Percentiles rank a stretch among this genome's conserved stretches.
These are phyloP conservation scores for Cerrena zonata DNA, from an alignment of 1,284 basidiomycete species.

Conservation along the genomic window DNA sequence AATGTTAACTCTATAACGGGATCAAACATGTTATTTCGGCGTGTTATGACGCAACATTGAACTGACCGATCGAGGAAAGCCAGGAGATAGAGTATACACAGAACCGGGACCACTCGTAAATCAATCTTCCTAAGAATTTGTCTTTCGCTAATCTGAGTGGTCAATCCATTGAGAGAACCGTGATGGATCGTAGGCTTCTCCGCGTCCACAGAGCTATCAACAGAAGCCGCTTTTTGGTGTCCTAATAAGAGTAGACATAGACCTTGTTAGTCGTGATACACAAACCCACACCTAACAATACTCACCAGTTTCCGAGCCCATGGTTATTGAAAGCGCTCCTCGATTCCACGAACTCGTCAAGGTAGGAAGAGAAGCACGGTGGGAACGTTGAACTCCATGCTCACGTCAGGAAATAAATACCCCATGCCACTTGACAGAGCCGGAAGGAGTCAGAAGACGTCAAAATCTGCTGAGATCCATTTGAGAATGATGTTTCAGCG, in stretches of 20 bases:
- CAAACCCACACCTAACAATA: neutral
- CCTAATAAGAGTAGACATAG: neutral
- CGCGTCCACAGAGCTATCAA: neutral
- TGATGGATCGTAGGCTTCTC: slow-evolving; percentile 1
- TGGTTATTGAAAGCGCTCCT: neutral
- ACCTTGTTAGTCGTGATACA: neutral
- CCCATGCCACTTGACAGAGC: neutral
- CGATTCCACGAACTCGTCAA: neutral
- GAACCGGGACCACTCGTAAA: slow-evolving; percentile 23
- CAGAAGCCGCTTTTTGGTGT: neutral
- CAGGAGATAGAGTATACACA: slow-evolving; percentile 26
- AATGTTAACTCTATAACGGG: slow-evolving; percentile 25
- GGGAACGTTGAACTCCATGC: neutral
- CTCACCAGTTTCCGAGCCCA: neutral
- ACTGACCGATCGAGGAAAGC: slow-evolving; percentile 30
- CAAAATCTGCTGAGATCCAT: neutral
- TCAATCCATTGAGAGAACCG: neutral
- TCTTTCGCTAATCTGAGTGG: slow-evolving; percentile 21
- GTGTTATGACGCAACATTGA: neutral
- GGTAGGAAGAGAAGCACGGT: neutral
- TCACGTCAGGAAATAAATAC: no score
- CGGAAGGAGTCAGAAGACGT: neutral
- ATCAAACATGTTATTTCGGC: neutral
- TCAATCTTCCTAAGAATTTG: slow-evolving; percentile 29
- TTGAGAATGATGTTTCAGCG: neutral